Evolutionary conservation across 139 green algal genomes (phyloP).

Genomic region (Coccomyxa sp.): DNA sequence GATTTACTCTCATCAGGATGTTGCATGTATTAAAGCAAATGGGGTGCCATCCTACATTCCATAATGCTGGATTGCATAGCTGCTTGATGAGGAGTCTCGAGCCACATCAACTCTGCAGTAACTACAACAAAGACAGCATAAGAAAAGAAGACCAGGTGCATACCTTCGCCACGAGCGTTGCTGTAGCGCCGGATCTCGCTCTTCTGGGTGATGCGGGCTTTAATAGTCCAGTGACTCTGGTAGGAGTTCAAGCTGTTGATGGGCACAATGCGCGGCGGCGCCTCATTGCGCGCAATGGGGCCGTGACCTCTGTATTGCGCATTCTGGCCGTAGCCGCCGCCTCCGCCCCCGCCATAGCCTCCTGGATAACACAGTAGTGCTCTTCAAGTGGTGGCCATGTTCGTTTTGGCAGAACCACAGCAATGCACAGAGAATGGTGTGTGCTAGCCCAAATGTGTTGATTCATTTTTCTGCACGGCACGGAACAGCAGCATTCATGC

Average conservation of each 20-base stretch:
- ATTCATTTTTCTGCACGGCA: too few species aligned
- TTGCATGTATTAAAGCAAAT: too few species aligned
- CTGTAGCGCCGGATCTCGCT: constrained; percentile 61
- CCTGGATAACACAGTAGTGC: background rate
- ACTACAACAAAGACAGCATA: background rate
- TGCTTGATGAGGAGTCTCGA: background rate
- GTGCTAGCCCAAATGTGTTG: background rate
- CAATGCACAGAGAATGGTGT: too few species aligned
- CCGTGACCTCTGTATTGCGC: constrained; percentile 3
- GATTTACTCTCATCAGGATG: too few species aligned
- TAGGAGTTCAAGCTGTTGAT: constrained; percentile 93
- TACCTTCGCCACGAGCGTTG: constrained; percentile 74
- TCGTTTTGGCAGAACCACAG: too few species aligned
- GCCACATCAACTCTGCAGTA: too few species aligned
- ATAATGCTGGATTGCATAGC: background rate
- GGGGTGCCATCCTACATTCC: too few species aligned
- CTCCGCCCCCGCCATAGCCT: constrained; percentile 2
- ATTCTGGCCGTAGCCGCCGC: background rate
- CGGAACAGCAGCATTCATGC: too few species aligned
- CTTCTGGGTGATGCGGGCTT: constrained; percentile 78
- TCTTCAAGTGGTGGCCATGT: too few species aligned
- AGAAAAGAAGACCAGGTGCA: background rate
- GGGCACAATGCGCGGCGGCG: constrained; percentile 63
- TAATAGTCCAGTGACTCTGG: constrained; percentile 92
- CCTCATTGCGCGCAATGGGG: constrained; percentile 45